These are phyloP conservation scores for Pyrenochaeta sp. DNA, from an alignment of 2,329 filamentous ascomycete species.

Conservation along the genomic window DNA sequence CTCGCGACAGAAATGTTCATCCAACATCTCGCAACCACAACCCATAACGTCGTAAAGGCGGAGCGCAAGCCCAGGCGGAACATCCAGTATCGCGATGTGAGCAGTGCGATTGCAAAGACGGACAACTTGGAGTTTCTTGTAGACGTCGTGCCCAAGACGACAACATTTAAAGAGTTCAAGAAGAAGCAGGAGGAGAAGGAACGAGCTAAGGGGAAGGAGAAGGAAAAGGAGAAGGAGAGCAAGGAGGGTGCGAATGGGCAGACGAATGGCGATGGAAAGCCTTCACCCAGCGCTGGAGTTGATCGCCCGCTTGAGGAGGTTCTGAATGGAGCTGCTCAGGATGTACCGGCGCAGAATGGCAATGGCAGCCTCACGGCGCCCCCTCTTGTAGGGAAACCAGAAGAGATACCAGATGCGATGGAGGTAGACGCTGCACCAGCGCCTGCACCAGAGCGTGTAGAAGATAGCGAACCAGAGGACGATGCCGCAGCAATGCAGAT, in stretches of 20 bases:
- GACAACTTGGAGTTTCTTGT: slow-evolving; percentile 95
- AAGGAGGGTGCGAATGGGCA: background rate
- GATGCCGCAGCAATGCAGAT: slow-evolving; percentile 48
- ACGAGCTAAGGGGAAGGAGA: slow-evolving; percentile 49
- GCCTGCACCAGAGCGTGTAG: slow-evolving; percentile 19
- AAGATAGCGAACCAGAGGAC: slow-evolving; percentile 37
- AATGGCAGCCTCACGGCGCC: background rate
- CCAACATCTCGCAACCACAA: slow-evolving; percentile 85
- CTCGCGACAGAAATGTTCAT: slow-evolving; percentile 96
- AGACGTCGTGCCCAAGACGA: slow-evolving; percentile 88
- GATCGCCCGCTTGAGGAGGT: slow-evolving; percentile 4
- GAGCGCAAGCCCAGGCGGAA: slow-evolving; percentile 93
- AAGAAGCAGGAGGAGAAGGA: slow-evolving; percentile 60
- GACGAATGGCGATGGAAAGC: background rate
- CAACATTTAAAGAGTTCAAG: slow-evolving; percentile 81
- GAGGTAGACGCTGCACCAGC: slow-evolving; percentile 11
- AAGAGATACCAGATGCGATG: slow-evolving; percentile 15
- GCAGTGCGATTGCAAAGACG: slow-evolving; percentile 83
- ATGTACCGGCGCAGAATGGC: slow-evolving; percentile 1
- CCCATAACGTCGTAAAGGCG: slow-evolving; percentile 86
- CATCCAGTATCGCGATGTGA: slow-evolving; percentile 94
- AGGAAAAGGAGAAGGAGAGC: slow-evolving; percentile 7
- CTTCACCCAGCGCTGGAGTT: background rate
- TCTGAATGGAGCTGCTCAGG: background rate
- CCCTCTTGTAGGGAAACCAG: background rate